Conservation (phyloP, 2,329 filamentous ascomycete species). For the Penicillium sp. region DNA sequence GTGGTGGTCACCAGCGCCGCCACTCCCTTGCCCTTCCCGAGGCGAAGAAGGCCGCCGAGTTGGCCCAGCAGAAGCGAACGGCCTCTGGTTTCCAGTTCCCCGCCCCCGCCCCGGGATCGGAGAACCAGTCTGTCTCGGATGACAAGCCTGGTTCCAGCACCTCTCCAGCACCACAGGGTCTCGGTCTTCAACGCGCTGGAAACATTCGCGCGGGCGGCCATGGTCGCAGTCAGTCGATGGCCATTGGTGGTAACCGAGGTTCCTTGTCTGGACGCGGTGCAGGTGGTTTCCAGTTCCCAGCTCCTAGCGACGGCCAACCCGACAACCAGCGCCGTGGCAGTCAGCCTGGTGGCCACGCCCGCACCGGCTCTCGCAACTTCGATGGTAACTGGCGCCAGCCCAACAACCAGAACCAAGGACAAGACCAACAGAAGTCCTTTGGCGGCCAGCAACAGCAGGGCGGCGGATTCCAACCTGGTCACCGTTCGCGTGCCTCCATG, state of each 20-base stretch:
- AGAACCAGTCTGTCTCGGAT: conserved; percentile 59
- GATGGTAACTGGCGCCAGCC: conserved; percentile 97
- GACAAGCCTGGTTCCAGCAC: conserved; percentile 43
- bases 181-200: conserved; percentile 67
- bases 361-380: conserved; percentile 88
- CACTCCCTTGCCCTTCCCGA: conserved; percentile 94
- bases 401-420: conserved; percentile 52
- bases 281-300: conserved; percentile 71
- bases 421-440: conserved; percentile 60
- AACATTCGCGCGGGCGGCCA: conserved; percentile 84
- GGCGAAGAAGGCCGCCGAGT: conserved; percentile 94
- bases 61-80: conserved; percentile 94
- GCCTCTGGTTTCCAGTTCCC: conserved; percentile 95
- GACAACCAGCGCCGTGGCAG: conserved; percentile 78
- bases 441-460: conserved; percentile 65
- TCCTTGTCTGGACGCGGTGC: conserved; percentile 64
- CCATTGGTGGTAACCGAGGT: conserved; percentile 66
- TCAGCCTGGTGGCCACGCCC: conserved; percentile 72
- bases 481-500: conserved; percentile 81
- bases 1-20: conserved; percentile 82
- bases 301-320: conserved; percentile 52
- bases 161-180: conserved; percentile 61
- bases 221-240: conserved; percentile 53
- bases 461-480: conserved; percentile 83
- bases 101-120: conserved; percentile 63